Percentiles rank a stretch among this genome's conserved stretches.
Conservation (phyloP, 192 early-diverging fungal species). For the Tieghemiomyces parasiticus region DNA sequence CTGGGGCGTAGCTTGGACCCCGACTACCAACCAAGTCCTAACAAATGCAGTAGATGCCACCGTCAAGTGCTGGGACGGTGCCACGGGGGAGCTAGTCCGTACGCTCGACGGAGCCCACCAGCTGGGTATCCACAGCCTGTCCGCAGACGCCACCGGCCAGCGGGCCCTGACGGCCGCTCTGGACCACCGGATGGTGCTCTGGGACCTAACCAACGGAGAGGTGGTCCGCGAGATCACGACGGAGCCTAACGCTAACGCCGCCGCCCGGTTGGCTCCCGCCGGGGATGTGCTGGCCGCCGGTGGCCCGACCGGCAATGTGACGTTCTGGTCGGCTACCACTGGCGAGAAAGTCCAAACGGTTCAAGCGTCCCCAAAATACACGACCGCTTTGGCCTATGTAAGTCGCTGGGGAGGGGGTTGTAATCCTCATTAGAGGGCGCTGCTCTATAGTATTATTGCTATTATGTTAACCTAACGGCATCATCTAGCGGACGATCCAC, state of each 20-base stretch:
- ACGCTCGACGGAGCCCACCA: constrained; percentile 62
- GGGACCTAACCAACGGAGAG: constrained; percentile 45
- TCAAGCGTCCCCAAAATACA: constrained; percentile 55
- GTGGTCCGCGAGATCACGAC: constrained; percentile 42
- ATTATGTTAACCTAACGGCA: too few species aligned
- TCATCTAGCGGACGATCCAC: too few species aligned
- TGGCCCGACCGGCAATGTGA: constrained; percentile 53
- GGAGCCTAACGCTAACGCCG: constrained; percentile 61
- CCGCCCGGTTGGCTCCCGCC: constrained; percentile 55
- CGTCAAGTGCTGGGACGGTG: constrained; percentile 63
- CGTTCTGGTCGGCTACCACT: constrained; percentile 49
- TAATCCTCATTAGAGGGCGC: too few species aligned
- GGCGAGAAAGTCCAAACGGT: constrained; percentile 48
- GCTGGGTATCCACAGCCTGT: constrained; percentile 62
- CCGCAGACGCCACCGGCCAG: constrained; percentile 38
- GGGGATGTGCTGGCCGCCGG: constrained; percentile 54
- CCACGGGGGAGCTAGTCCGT: constrained; percentile 30
- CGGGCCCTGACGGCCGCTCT: constrained; percentile 50
- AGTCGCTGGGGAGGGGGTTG: too few species aligned
- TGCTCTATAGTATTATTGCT: too few species aligned
- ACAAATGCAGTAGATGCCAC: constrained; percentile 68
- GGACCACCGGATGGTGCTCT: constrained; percentile 61
- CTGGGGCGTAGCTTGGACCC: constrained; percentile 70
- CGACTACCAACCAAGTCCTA: constrained; percentile 41
- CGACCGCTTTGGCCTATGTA: constrained; percentile 68